phyloP scores from a whole-genome alignment of 805 yeast species.

The Ogataea dorogensis region DNA sequence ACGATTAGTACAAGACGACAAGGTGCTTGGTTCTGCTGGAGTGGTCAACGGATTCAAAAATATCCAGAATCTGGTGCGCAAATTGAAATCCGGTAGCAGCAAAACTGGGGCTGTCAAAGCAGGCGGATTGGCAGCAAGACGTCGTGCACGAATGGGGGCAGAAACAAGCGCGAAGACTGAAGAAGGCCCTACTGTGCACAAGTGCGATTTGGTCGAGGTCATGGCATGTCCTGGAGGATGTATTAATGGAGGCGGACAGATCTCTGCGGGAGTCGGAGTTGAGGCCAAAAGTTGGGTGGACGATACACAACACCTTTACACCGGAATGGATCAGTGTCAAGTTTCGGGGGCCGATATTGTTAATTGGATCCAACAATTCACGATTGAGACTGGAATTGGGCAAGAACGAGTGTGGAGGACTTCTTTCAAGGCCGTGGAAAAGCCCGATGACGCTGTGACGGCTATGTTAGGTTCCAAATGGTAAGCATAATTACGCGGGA shows the following conservation, averaged over 20 bases:
- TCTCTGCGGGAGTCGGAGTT: slow-evolving; percentile 45
- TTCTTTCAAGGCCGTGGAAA: slow-evolving; percentile 49
- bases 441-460: slow-evolving; percentile 47
- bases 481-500: slow-evolving; percentile 31
- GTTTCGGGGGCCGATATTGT: slow-evolving; percentile 5
- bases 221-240: slow-evolving; percentile 99
- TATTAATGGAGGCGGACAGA: slow-evolving; percentile 94
- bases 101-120: slow-evolving; percentile 5
- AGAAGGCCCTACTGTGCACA: slow-evolving; percentile 55
- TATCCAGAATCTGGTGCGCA: slow-evolving; percentile 89
- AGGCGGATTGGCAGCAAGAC: slow-evolving; percentile 41
- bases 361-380: slow-evolving; percentile 38
- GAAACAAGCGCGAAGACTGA: slow-evolving; percentile 6
- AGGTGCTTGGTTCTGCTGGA: slow-evolving; percentile 53
- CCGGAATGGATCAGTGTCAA: slow-evolving; percentile 28
- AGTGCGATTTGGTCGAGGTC: slow-evolving; percentile 82
- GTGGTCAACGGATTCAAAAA: slow-evolving; percentile 90
- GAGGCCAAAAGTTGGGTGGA: slow-evolving; percentile 44
- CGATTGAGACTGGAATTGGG: slow-evolving; percentile 26
- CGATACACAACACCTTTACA: slow-evolving; percentile 37
- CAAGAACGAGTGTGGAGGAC: slow-evolving; percentile 43
- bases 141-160: slow-evolving; percentile 38
- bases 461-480: slow-evolving; percentile 56
- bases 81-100: slow-evolving; percentile 47
- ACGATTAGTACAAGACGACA: slow-evolving; percentile 42